Conservation (phyloP, 208 protist genomes). For the Trypanosoma lewisi region DNA sequence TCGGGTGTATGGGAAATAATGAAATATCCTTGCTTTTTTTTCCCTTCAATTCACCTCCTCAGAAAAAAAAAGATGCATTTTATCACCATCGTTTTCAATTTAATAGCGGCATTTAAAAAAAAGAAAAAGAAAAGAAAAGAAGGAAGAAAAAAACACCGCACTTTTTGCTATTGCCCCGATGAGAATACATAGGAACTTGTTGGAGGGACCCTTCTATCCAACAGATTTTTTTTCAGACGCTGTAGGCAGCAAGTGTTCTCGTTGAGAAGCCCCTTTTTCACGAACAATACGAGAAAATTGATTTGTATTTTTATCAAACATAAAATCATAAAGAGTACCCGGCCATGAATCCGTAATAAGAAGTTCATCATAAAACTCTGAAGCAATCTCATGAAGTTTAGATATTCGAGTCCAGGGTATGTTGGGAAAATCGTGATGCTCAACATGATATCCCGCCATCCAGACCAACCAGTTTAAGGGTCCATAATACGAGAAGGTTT, state of each 20-base stretch:
- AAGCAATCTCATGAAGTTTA: conserved; percentile 83
- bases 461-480: conserved; percentile 87
- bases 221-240: conserved; percentile 25
- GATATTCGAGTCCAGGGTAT: conserved; percentile 90
- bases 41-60: no score
- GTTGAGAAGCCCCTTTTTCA: conserved; percentile 42
- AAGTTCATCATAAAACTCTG: conserved; percentile 93
- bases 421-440: conserved; percentile 97
- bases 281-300: conserved; percentile 77
- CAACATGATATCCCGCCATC: conserved; percentile 96
- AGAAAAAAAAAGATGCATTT: no score
- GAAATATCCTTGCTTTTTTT: no score
- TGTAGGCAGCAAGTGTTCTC: conserved; percentile 56
- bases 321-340: conserved; percentile 75
- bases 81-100: no score
- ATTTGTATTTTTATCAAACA: conserved; percentile 69
- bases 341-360: conserved; percentile 75
- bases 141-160: no score
- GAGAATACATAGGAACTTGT: no score
- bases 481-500: conserved; percentile 98
- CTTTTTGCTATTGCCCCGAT: no score
- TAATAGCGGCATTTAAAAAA: no score
- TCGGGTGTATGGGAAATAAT: no score
- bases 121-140: no score
- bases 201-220: no score